Base-by-base conservation (phyloP, 495 filamentous ascomycete species). In the Hypoxylon perforatum region DNA sequence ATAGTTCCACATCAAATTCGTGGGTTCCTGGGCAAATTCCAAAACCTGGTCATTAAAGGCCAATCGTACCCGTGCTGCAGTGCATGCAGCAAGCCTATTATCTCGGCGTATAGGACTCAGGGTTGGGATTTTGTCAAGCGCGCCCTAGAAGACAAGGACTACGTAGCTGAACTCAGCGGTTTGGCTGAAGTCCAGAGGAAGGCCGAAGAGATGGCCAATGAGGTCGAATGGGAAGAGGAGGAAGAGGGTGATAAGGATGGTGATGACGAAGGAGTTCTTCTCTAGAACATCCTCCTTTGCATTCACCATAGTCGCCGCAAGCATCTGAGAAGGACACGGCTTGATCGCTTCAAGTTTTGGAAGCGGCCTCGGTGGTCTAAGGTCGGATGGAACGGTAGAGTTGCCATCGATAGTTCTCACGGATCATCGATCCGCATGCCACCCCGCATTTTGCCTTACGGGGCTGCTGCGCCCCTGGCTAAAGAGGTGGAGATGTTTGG, bases 1-100 rank as follows among this genome's bases (percentile, higher is more conserved):
- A 82, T 92, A 59, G 86, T 99, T 1, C 95, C 95, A 15, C 95
- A 99, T 73, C 92, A 94, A 66, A 92, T 99, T 44, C 90, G 95
- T 58, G 95, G 95, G 14, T 98, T 93, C 74, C 83, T 98, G n/a
- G 85, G 87, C 47, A 91, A 77, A 9, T 98, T 94, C 75, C 86
- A 91, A 73, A 97, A 94, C 70, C 84, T 97, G 64, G 77, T 89
- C 28, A 88, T 98, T 47, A 87, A 86, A 60, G 94, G 95, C 8
- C 82, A 83, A 64, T 92, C 90, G 53, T 99, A 97, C 72, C 87
- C 93, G 56, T 93, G 88, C 77, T 99, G 95, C 74, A 95, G 92
- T 60, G 95, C 94, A 17, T 99, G 95, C 75, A 96, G 92, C 60
- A 85, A 87, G 25, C 89, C 84, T 38, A 86, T 99, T 18, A 73